phyloP scores from a whole-genome alignment of 2,329 filamentous ascomycete species.

The Spiromastix sp. region DNA sequence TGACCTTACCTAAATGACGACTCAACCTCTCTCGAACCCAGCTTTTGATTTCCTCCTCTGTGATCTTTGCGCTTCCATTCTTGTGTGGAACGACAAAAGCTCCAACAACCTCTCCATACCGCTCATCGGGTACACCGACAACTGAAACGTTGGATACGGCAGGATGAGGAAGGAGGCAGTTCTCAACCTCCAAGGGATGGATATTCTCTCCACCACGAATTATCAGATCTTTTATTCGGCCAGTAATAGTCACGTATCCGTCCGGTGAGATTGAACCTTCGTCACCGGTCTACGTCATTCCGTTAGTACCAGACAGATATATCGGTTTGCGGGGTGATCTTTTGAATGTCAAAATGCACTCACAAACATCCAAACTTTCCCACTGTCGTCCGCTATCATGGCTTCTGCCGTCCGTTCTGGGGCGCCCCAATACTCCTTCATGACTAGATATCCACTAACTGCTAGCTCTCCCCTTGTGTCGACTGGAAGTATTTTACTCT shows the following conservation, averaged over 20 bases:
- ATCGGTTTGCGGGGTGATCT: no score
- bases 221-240: conserved; percentile 88
- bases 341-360: conserved; percentile 16
- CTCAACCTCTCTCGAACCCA: conserved; percentile 65
- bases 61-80: conserved; percentile 35
- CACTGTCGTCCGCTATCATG: conserved; percentile 45
- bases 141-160: conserved; percentile 67
- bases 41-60: conserved; percentile 48
- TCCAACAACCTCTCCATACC: conserved; percentile 76
- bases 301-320: no score
- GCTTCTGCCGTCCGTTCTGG: conserved; percentile 58
- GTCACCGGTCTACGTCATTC: conserved; percentile 60
- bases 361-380: conserved; percentile 67
- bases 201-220: conserved; percentile 95
- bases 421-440: conserved; percentile 86
- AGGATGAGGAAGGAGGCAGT: conserved; percentile 66
- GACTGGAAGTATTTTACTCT: conserved; percentile 48
- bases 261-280: conserved; percentile 75
- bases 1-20: conserved; percentile 53
- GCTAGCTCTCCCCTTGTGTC: conserved; percentile 70
- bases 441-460: conserved; percentile 73
- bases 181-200: conserved; percentile 85
- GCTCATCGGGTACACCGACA: conserved; percentile 70
- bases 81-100: conserved; percentile 61
- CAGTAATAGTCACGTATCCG: conserved; percentile 81